Base-by-base conservation (phyloP, 805 yeast species). In the Dipodascus albidus region DNA sequence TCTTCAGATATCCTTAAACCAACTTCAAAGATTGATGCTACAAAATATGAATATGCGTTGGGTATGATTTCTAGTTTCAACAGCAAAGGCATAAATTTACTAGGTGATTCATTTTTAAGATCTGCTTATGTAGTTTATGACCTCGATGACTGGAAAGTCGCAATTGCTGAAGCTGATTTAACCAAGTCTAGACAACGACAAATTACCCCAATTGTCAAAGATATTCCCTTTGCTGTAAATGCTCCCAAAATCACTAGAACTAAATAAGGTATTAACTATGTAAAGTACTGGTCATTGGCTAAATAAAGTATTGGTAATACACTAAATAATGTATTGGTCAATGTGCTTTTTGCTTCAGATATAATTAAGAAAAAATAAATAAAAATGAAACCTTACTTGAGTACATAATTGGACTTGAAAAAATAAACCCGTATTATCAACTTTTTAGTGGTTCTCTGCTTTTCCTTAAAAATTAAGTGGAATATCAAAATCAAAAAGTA, bases 71-170 rank as follows among this genome's bases (percentile, higher is more conserved):
- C 44, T 38, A 38, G 20, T 14, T 38, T 38, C n/a, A 38, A 38
- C 35, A 38, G 44, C n/a, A 14, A 19, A n/a, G 44, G 44, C 6
- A 19, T 38, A 4, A 38, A 38, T 38, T 19, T 38, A 3, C 15
- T 38, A n/a, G 89, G 88, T 22, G 86, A 81, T 62, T 72, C 74
- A 52, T 74, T 83, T 60, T 67, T 83, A 55, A 72, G 83, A 52
- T 72, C 75, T 47, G 81, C 81, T 2, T 83, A 83, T 62, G 73
- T 78, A 23, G 85, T 81, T 15, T 80, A 75, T 62, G 83, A 83
- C 62, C 68, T 81, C 51, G 85, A 81, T 23, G 74, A 73, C 56
- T 65, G 64, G 49, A 68, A 74, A 57, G 68, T 81, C 33, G 78
- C 82, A 1, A 59, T 83, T 54, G 85, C 81, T 3, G 78, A 72